Base-by-base conservation (phyloP, 2,329 filamentous ascomycete genomes). In the Mycocentrospora acerina region DNA sequence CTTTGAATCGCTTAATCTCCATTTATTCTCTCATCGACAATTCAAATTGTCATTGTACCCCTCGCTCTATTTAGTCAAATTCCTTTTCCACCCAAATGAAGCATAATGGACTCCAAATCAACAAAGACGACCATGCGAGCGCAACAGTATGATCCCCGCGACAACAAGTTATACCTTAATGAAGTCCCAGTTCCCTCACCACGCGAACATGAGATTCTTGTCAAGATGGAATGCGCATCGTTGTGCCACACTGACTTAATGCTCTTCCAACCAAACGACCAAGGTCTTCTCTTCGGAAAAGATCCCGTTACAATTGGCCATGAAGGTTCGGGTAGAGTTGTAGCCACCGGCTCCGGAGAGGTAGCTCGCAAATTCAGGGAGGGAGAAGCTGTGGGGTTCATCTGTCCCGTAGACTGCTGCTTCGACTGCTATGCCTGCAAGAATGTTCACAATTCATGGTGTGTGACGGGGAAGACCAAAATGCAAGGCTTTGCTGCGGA, bases 171-270 rank as follows among this genome's bases (percentile, higher is more conserved):
- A 9, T 57, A 67, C 24, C 64, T 75, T 38, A 74, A 75, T 37
- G 58, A 69, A 27, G 56, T 76, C 18, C 67, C 71, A 7, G 64
- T 75, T 24, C 73, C 74, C 4, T 55, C 57, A 18, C 71, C 72
- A 4, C 59, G 60, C 19, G 61, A 62, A 16, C 68, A 73, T 45
- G 60, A 76, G 48, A 26, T 71, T 15, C 58, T 71, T 12, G 60
- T 71, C 15, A 67, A 69, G 32, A 63, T 71, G 12, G 48, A 49
- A 24, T 68, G 57, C 33, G 68, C 69, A 4, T 69, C 67, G 0
- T 57, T 71, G 8, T 71, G 68, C 46, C 68, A 71, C 43, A 64
- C 65, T 2, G 69, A 71, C 35, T 47, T 69, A 7, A 65, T 66
- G 62, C 47, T 58, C 13, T 64, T 66, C 37, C 60, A 66, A 43